These are phyloP conservation scores for Microdochium trichocladiopsis DNA, from an alignment of 2,329 filamentous ascomycete species.

Conservation along the genomic window DNA sequence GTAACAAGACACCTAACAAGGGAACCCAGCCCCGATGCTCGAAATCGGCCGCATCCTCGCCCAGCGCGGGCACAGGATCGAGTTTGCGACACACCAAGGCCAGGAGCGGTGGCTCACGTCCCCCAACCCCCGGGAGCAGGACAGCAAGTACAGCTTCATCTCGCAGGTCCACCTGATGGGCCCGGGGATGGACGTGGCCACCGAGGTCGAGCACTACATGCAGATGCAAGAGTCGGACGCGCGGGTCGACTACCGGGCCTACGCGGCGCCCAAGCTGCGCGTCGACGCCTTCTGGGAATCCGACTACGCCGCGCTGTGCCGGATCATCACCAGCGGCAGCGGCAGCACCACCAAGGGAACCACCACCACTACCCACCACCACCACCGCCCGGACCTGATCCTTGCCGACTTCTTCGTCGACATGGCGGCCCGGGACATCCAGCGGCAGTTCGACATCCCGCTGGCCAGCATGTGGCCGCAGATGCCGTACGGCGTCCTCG, in stretches of 20 bases:
- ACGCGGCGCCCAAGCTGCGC: constrained; percentile 26
- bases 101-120: constrained; percentile 25
- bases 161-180: constrained; percentile 22
- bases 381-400: constrained; percentile 27
- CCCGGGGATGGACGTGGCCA: constrained; percentile 15
- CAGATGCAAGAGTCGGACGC: constrained; percentile 24
- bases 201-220: constrained; percentile 24
- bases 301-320: constrained; percentile 14
- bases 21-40: constrained; percentile 21
- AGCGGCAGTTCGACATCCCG: constrained; percentile 25
- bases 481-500: constrained; percentile 30
- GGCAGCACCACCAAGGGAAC: neutral
- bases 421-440: constrained; percentile 30
- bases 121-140: neutral
- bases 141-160: constrained; percentile 21
- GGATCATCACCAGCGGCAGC: constrained; percentile 7
- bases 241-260: constrained; percentile 18
- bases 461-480: constrained; percentile 31
- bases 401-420: constrained; percentile 36
- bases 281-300: constrained; percentile 29
- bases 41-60: constrained; percentile 25
- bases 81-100: constrained; percentile 28
- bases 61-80: constrained; percentile 24
- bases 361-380: constrained; percentile 14
- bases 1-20: neutral